Conservation (phyloP, 345 rosid species). For the Citrus unshiu region DNA sequence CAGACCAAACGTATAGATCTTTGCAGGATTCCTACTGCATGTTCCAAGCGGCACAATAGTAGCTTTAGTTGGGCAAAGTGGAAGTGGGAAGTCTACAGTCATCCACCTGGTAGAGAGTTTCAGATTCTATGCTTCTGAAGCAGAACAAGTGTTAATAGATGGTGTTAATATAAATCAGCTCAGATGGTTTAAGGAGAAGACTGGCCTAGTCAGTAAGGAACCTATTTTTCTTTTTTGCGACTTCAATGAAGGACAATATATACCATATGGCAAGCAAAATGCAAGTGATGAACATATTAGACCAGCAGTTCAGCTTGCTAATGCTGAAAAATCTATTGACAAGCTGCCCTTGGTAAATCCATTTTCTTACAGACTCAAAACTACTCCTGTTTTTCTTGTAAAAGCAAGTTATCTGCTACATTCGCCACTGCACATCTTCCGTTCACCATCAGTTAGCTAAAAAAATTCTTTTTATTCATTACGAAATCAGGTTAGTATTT, state of each 20-base stretch:
- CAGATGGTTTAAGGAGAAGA: slow-evolving; percentile 48
- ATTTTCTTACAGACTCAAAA: background rate
- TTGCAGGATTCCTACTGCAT: slow-evolving; percentile 49
- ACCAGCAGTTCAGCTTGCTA: slow-evolving; percentile 52
- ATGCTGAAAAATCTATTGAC: slow-evolving; percentile 62
- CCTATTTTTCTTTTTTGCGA: slow-evolving; percentile 43
- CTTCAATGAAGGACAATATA: slow-evolving; percentile 48
- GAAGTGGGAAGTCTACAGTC: slow-evolving; percentile 74
- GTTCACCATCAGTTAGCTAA: no score
- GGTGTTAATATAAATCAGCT: slow-evolving; percentile 53
- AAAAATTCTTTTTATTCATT: background rate
- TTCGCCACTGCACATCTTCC: background rate
- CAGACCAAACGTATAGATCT: slow-evolving; percentile 58
- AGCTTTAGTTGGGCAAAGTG: slow-evolving; percentile 71
- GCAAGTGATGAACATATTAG: slow-evolving; percentile 50
- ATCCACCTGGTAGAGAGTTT: slow-evolving; percentile 63
- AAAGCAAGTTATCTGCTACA: background rate
- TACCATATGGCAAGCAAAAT: slow-evolving; percentile 59
- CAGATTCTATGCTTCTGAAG: slow-evolving; percentile 64
- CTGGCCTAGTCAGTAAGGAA: slow-evolving; percentile 66
- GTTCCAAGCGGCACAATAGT: slow-evolving; percentile 44
- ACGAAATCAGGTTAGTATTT: background rate
- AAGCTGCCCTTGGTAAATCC: slow-evolving; percentile 49
- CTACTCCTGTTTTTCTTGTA: background rate
- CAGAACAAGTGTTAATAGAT: slow-evolving; percentile 59